Percentiles rank a stretch among this genome's conserved stretches.
phyloP scores from a whole-genome alignment of 208 protist species.

The Kentomonas sorsogonicus region DNA sequence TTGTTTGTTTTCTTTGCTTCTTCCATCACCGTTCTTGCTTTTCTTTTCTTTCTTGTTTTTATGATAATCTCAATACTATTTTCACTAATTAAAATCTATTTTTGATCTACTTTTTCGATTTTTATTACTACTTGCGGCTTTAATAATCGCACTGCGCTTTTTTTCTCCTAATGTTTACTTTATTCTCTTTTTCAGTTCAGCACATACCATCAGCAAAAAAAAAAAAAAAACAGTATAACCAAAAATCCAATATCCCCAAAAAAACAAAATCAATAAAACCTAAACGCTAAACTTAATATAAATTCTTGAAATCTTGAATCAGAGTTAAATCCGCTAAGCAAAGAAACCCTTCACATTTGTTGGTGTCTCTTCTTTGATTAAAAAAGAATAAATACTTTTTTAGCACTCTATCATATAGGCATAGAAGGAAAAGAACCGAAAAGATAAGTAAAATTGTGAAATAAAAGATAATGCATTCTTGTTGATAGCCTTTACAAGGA shows the following conservation, averaged over 20 bases:
- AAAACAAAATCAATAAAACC: background rate
- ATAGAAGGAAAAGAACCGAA: conserved; percentile 3
- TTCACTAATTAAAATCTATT: no score
- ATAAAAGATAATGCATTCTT: no score
- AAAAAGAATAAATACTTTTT: conserved; percentile 1
- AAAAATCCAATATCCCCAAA: background rate
- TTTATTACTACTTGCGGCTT: no score
- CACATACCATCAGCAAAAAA: background rate
- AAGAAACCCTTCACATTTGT: conserved; percentile 5
- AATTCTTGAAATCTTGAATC: background rate
- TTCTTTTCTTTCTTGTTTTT: no score
- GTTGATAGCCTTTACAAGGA: background rate
- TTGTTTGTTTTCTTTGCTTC: no score
- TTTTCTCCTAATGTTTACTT: conserved; percentile 6
- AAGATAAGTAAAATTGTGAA: background rate
- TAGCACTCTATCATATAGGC: conserved; percentile 10
- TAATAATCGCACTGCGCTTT: background rate
- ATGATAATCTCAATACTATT: no score
- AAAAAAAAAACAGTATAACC: conserved; percentile 5
- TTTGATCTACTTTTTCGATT: conserved; percentile 6
- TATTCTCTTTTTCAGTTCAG: conserved; percentile 9
- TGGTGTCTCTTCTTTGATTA: conserved; percentile 2
- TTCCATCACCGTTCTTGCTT: no score
- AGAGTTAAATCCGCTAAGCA: conserved; percentile 7
- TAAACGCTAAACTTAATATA: background rate